Base-by-base conservation (phyloP, 2,329 filamentous ascomycete species). In the Rhynchosporium graminicola region DNA sequence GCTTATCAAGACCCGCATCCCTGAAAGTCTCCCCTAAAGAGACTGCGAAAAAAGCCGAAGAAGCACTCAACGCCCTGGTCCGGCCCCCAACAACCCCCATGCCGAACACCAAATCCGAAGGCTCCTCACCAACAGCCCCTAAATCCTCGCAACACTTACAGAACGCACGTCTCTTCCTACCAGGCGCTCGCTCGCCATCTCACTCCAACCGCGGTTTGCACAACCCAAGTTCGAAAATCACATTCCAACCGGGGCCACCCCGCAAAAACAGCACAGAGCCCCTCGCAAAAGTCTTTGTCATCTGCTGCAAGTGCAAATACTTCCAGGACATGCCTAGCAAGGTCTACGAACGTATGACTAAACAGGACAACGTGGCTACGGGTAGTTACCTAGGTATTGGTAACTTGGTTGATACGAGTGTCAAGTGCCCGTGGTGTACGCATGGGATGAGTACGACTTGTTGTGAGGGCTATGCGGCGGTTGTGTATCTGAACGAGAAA, bases 361-460 rank as follows among this genome's bases (percentile, higher is more conserved):
- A 82, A 65, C 83, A 84, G 0, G 80, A 85, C 52, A 79, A 79
- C 3, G 75, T 85, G 12, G 77, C 87, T 12, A 79, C 80, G 59
- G 81, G 83, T 55, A 78, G 78, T 60, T 74, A 76, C 36, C 74
- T 80, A 5, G 83, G 83, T 0, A 83, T 85, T 48, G 80, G 80
- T 47, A 84, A 84, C 0, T 77, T 81, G 6, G 80, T 87, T 50
- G 84, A 81, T 8, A 87, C 86, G 66, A 83, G 81, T 70, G 83
- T 89, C 31, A 84, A 82, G 67, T 91, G 88, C 72, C 87, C 87
- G 8, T 91, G 88, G 88, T 91, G 88, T 73, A 79, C 79, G 48
- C 88, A 91, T 76, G 82, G 83, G 56, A 90, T 91, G 87, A 87
- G 80, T 67, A 87, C 82, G 13, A 77, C 76, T 62, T 91, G 88